phyloP scores from a whole-genome alignment of 2,329 filamentous ascomycete genomes.

The Cladosporium phlei region DNA sequence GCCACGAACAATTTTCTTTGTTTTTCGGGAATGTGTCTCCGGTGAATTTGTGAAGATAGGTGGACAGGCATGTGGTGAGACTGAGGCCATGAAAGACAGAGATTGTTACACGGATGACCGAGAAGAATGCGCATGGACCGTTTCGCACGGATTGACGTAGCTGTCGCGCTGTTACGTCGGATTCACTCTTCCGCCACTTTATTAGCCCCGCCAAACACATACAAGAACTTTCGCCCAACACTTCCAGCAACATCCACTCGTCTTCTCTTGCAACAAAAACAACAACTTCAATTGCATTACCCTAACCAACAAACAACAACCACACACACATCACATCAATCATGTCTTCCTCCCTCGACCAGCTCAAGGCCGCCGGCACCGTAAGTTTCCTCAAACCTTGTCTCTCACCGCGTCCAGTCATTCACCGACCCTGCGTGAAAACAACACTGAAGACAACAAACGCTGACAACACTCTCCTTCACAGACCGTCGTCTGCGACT shows the following conservation, averaged over 20 bases:
- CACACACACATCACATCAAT: slow-evolving; percentile 18
- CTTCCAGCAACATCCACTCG: slow-evolving; percentile 1
- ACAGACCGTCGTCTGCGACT: slow-evolving; percentile 93
- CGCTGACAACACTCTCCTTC: neutral
- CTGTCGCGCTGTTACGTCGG: slow-evolving; percentile 3
- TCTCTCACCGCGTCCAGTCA: slow-evolving; percentile 6
- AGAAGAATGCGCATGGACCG: neutral
- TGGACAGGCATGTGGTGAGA: neutral
- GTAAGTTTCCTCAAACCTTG: slow-evolving; percentile 53
- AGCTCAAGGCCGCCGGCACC: slow-evolving; percentile 95
- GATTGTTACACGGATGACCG: neutral
- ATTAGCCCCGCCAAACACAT: slow-evolving; percentile 10
- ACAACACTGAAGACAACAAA: too few relatives aligned
- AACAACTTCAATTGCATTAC: slow-evolving; percentile 4
- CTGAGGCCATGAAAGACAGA: too few relatives aligned
- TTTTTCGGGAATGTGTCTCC: neutral
- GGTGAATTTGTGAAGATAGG: neutral
- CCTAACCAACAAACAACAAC: neutral
- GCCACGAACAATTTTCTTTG: neutral
- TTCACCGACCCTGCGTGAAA: neutral
- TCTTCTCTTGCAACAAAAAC: neutral
- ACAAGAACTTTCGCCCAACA: slow-evolving; percentile 14
- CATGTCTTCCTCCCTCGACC: slow-evolving; percentile 89
- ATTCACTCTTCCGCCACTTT: slow-evolving; percentile 7
- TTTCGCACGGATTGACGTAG: slow-evolving; percentile 1